phyloP scores from a whole-genome alignment of 2,329 filamentous ascomycete genomes.

The Cercospora canescens region DNA sequence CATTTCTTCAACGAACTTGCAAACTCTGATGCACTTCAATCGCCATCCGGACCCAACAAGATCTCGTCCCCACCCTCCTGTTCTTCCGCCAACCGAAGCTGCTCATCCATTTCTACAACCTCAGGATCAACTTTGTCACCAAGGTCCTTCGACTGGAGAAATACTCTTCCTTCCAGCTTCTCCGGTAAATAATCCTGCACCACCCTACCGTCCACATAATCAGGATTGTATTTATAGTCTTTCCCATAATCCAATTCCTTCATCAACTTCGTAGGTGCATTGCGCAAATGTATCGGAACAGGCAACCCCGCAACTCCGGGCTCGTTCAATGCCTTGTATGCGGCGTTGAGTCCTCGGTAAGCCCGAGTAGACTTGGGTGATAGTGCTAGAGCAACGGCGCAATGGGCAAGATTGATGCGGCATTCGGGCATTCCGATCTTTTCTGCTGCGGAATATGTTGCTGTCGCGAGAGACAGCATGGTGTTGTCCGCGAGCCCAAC shows the following conservation, averaged over 20 bases:
- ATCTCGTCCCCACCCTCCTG: conserved; percentile 21
- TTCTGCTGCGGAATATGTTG: conserved; percentile 82
- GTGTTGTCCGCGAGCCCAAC: conserved; percentile 86
- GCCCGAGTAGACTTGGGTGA: conserved; percentile 85
- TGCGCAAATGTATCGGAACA: conserved; percentile 83
- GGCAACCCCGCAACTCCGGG: conserved; percentile 80
- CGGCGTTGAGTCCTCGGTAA: conserved; percentile 80
- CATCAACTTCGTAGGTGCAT: conserved; percentile 91
- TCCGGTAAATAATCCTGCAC: conserved; percentile 89
- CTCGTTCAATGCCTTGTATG: conserved; percentile 74
- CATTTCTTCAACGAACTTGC: not conserved
- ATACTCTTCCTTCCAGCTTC: conserved; percentile 66
- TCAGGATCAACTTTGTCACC: conserved; percentile 72
- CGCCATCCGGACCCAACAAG: conserved; percentile 7
- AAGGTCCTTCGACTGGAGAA: conserved; percentile 78
- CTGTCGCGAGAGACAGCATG: conserved; percentile 79
- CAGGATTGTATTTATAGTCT: conserved; percentile 96
- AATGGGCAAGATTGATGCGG: conserved; percentile 87
- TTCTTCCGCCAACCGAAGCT: conserved; percentile 21
- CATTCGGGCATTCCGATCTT: conserved; percentile 96
- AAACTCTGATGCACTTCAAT: not conserved
- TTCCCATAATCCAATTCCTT: conserved; percentile 86
- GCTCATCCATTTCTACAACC: conserved; percentile 28
- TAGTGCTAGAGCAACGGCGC: conserved; percentile 74
- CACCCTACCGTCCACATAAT: conserved; percentile 79